A percentile compares a stretch with the other conserved stretches of the same genome.
These are phyloP conservation scores for Kalanchoe fedtschenkoi DNA, from an alignment of 164 flowering plant genomes.

Conservation along the genomic window DNA sequence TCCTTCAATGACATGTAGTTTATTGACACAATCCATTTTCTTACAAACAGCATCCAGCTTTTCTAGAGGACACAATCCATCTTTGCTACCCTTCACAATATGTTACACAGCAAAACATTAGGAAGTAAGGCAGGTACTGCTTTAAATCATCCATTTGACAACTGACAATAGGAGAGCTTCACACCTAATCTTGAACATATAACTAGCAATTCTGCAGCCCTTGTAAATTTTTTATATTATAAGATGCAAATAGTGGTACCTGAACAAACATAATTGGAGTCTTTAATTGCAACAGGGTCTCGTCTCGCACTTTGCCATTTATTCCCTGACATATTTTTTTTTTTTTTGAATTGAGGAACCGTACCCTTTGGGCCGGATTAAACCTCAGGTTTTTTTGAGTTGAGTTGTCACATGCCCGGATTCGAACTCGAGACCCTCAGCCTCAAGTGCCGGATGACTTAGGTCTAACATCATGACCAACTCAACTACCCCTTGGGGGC, in stretches of 20 bases:
- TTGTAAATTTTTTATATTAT: neutral
- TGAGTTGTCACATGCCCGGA: too few species aligned
- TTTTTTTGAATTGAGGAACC: too few species aligned
- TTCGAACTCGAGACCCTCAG: too few species aligned
- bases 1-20: conserved; percentile 65
- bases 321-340: too few species aligned
- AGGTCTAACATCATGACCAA: too few species aligned
- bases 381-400: too few species aligned
- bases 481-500: too few species aligned
- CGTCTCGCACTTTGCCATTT: conserved; percentile 59
- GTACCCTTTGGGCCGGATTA: too few species aligned
- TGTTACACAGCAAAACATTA: conserved; percentile 1
- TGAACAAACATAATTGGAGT: conserved; percentile 76
- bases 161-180: neutral
- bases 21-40: conserved; percentile 45
- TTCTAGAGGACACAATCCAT: conserved; percentile 69
- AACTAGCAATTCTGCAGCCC: neutral
- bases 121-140: neutral
- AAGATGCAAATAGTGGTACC: conserved; percentile 24
- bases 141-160: neutral
- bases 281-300: conserved; percentile 44
- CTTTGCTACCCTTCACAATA: conserved; percentile 70
- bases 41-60: conserved; percentile 46
- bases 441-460: too few species aligned
- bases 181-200: neutral